Evolutionary conservation across 192 early-diverging fungal species (phyloP), one percentile per base, ranked within the genome.

Genomic region (Geranomyces michiganensis): DNA sequence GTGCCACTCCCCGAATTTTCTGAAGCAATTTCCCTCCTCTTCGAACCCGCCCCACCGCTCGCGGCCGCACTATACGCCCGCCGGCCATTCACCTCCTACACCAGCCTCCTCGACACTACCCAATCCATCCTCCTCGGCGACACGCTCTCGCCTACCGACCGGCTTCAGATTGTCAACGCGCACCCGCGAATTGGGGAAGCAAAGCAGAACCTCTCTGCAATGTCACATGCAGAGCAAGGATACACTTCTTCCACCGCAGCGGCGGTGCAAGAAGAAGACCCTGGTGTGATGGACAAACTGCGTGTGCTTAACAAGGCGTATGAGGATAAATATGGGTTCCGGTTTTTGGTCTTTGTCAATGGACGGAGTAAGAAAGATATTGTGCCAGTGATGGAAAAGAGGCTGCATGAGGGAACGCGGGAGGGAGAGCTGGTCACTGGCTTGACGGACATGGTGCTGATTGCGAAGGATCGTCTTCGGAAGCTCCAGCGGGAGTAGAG

Each of bases 11-110:
- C 8, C 44, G 70, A 68, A 8, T 80, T 80, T 56, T 27, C 56
- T 13, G 15, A 32, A 5, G 21, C 53, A 24, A 80, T 96, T 36
- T 87, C 89, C 31, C 81, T 89, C 31, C 83, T 41, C 94, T 24
- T 96, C 94, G 65, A 96, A 83, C 82, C 91, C 33, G 91, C 92
- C 0, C 92, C 92, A 12, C 87, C 92, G 56, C 84, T 96, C n/a
- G 88, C 90, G 29, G 66, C 85, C 61, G 82, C 82, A 62, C 84
- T 94, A 31, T 89, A 41, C 10, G 36, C 36, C 36, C 36, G 36
- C 36, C 36, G 36, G 87, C 62, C 93, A n/a, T 96, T 85, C 66
- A 61, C 76, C 46, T 85, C 86, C 61, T 96, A 93, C 78, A 73
- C 71, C 12, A 62, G 80, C 55, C 82, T 96, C 8, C 86, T 96